phyloP scores from a whole-genome alignment of 2,329 filamentous ascomycete species.

The Monilinia vaccinii-corymbosi region DNA sequence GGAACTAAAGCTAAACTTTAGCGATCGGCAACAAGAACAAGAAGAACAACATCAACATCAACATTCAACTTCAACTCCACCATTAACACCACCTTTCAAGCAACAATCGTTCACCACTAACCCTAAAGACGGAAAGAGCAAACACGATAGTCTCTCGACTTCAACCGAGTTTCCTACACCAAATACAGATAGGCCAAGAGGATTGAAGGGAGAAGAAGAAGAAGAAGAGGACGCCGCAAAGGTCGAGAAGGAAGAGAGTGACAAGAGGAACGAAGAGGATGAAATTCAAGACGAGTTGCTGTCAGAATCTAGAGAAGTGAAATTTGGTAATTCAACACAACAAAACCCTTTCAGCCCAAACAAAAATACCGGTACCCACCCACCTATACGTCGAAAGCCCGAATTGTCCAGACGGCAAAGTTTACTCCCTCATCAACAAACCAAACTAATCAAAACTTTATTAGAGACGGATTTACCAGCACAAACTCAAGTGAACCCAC shows the following conservation, averaged over 20 bases:
- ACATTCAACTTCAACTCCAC: neutral
- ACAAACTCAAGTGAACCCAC: conserved; percentile 28
- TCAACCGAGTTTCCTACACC: conserved; percentile 26
- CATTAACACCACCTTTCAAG: neutral
- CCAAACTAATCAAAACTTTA: conserved; percentile 42
- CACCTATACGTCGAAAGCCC: conserved; percentile 14
- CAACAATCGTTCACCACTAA: neutral
- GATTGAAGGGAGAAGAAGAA: conserved; percentile 13
- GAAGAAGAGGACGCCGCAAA: neutral
- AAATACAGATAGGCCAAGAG: conserved; percentile 24
- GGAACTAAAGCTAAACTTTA: conserved; percentile 10
- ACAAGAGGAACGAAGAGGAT: neutral
- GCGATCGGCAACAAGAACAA: conserved; percentile 12
- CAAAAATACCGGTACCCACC: neutral
- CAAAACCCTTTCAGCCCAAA: conserved; percentile 6
- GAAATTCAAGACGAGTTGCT: neutral
- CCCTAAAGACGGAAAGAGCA: conserved; percentile 8
- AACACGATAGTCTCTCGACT: conserved; percentile 22
- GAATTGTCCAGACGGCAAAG: conserved; percentile 33
- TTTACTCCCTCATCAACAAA: conserved; percentile 37
- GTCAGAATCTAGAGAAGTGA: conserved; percentile 1
- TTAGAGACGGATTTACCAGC: conserved; percentile 35
- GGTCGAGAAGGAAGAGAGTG: no score
- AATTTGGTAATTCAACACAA: neutral
- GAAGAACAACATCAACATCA: conserved; percentile 10